Evolutionary conservation across 352 stramenopile species (phyloP), one percentile per base, ranked within the genome.

Genomic region (Globisporangium lucens): DNA sequence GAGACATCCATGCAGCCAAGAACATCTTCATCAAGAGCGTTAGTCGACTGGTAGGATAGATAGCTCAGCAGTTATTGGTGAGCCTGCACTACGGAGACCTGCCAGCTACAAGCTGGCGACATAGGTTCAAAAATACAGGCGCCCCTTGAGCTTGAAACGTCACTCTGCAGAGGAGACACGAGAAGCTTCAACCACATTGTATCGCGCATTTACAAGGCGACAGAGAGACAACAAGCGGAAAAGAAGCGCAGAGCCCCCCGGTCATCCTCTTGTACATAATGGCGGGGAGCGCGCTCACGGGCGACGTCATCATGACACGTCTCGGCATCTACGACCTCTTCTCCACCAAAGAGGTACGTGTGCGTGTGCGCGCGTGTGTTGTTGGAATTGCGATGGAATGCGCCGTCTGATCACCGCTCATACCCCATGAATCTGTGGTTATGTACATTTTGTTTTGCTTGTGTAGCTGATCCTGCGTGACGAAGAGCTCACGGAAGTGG

Each of bases 391-490:
- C 9, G 7, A 56, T 56, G 30, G 9, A 47, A 35, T 15, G 52
- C 24, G 43, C 17, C 24, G 43, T 7, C 22, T 15, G 1, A 24
- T 58, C 20, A 20, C 27, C 27, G 0, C 6, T 38, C 6, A 22
- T 6, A 15, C 35, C 35, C 35, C 35, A 9, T 12, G 1, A 6
- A 12, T 12, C 7, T 41, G 35, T 49, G 41, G 5, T 49, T 49
- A 6, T 9, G 41, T 49, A 1, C 47, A 27, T 53, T 27, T 6
- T 29, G 6, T 6, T 5, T 7, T 53, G 7, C 46, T 27, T 3
- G 27, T 53, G 20, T 41, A 94, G 87, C 72, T 94, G 41, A 92
- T 94, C 36, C 53, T 94, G 56, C 85, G 87, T 1, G 82, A 92
- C 63, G 83, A 91, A 73, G 70, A 69, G 3, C 55, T 94, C 24